Evolutionary conservation across 2,329 filamentous ascomycete genomes (phyloP), one percentile per base, ranked within the genome.

Genomic region (Aspergillus nomiae): DNA sequence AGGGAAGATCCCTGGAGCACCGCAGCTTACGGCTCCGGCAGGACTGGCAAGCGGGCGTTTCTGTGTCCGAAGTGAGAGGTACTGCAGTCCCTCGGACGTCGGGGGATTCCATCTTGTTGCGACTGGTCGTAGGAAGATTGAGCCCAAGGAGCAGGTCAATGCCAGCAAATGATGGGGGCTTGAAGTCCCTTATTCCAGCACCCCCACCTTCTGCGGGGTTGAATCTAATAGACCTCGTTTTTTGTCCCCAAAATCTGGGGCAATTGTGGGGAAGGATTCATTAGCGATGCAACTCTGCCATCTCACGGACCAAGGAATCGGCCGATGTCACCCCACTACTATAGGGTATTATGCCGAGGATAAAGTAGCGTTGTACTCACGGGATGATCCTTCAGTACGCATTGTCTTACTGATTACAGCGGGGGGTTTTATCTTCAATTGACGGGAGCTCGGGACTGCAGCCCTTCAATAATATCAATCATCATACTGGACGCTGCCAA

Each of bases 381-480:
- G 38, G 4, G 7, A 9, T 3, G 38, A n/a, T 3, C 14, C 0
- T 16, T n/a, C 3, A 9, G n/a, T 41, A 8, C 9, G 7, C 6
- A 10, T n/a, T 41, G 16, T n/a, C 8, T 41, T 14, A 10, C 16
- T 41, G 12, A 41, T 41, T 41, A 9, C 19, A 41, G 38, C 19
- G 1, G 7, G 16, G 7, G 0, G 7, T 8, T 41, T 16, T 41
- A 16, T 41, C 19, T 8, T n/a, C 21, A 24, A 24, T 24, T 1
- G 19, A 9, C 16, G 1, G 7, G 8, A 41, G 4, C 3, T 9
- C 1, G 19, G 7, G 16, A 4, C 7, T 0, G 8, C 7, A 41
- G 2, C 0, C 16, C 19, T 19, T n/a, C 8, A n/a, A 19, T 10
- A 2, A 9, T 41, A 41, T 41, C 38, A 19, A 41, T 41, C 19